Evolutionary conservation across 2,329 filamentous ascomycete genomes (phyloP).

Genomic region (Aspergillus awamori): DNA sequence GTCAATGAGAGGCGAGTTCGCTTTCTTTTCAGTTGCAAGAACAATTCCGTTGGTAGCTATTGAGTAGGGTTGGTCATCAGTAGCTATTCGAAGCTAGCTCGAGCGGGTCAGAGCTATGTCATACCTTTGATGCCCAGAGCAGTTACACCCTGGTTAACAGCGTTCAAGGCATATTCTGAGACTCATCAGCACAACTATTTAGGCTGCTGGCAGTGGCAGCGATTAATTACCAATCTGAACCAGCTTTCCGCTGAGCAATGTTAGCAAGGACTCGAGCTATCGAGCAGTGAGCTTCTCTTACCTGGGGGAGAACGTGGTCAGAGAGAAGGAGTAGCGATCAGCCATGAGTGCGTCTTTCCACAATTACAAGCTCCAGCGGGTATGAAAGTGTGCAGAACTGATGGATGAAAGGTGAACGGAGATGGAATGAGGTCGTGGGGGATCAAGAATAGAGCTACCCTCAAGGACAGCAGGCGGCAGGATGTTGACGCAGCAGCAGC

Average conservation of each 20-base stretch:
- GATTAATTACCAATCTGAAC: slow-evolving; percentile 81
- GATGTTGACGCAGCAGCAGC: slow-evolving; percentile 37
- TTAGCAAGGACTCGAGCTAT: slow-evolving; percentile 44
- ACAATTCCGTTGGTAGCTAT: slow-evolving; percentile 97
- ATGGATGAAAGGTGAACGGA: slow-evolving; percentile 10
- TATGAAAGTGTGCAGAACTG: slow-evolving; percentile 12
- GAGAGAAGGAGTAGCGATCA: slow-evolving; percentile 97
- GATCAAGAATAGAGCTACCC: slow-evolving; percentile 36
- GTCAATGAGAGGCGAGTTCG: slow-evolving; percentile 94
- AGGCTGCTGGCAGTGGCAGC: background rate
- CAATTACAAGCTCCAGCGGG: slow-evolving; percentile 21
- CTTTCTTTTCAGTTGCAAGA: slow-evolving; percentile 99
- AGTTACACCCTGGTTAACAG: slow-evolving; percentile 98
- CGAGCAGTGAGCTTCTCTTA: slow-evolving; percentile 42
- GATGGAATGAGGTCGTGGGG: slow-evolving; percentile 19
- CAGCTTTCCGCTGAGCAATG: slow-evolving; percentile 79
- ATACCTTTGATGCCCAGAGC: slow-evolving; percentile 97
- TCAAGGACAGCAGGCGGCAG: slow-evolving; percentile 33
- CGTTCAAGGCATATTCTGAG: slow-evolving; percentile 96
- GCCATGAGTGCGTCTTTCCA: slow-evolving; percentile 66
- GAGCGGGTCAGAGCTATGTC: slow-evolving; percentile 19
- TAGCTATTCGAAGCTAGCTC: slow-evolving; percentile 10
- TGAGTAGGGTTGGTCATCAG: slow-evolving; percentile 18
- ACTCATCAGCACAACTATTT: slow-evolving; percentile 20
- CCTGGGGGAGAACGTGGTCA: slow-evolving; percentile 99